A percentile compares a stretch with the other conserved stretches of the same genome.
phyloP scores from a whole-genome alignment of 768 basidiomycete genomes.

The Coprinopsis marcescibilis region DNA sequence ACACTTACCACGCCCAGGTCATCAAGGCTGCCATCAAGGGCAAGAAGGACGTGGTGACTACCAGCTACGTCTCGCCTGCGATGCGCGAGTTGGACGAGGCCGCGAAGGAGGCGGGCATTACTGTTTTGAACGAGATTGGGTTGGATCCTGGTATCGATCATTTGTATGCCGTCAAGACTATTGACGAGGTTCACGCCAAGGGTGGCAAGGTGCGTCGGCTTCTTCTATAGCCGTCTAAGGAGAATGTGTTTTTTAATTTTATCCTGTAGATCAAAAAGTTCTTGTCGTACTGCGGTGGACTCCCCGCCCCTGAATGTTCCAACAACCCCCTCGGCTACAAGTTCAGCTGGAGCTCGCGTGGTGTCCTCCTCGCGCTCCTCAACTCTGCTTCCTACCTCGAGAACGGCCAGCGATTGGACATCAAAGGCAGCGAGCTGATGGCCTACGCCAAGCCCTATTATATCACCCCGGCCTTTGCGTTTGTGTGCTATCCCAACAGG shows the following conservation, averaged over 20 bases:
- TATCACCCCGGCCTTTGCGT: constrained; percentile 92
- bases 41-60: constrained; percentile 93
- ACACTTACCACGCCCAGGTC: constrained; percentile 83
- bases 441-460: constrained; percentile 85
- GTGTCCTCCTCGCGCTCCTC: constrained; percentile 89
- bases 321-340: constrained; percentile 98
- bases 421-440: constrained; percentile 86
- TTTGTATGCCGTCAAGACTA: constrained; percentile 89
- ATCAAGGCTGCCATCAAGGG: constrained; percentile 87
- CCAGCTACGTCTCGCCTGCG: constrained; percentile 87
- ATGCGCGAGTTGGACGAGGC: constrained; percentile 83
- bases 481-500: constrained; percentile 96
- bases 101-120: constrained; percentile 82
- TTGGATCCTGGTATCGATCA: constrained; percentile 95
- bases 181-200: constrained; percentile 87
- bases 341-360: constrained; percentile 97
- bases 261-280: constrained; percentile 75
- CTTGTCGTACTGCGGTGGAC: constrained; percentile 92
- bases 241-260: constrained; percentile 4
- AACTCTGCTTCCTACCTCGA: constrained; percentile 83
- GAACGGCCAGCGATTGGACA: constrained; percentile 54
- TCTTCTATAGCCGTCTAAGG: background rate
- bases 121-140: constrained; percentile 97
- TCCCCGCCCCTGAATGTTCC: constrained; percentile 86
- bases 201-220: constrained; percentile 74